These are phyloP conservation scores for Pulveroboletus sp. DNA, from an alignment of 768 basidiomycete species.

Conservation along the genomic window DNA sequence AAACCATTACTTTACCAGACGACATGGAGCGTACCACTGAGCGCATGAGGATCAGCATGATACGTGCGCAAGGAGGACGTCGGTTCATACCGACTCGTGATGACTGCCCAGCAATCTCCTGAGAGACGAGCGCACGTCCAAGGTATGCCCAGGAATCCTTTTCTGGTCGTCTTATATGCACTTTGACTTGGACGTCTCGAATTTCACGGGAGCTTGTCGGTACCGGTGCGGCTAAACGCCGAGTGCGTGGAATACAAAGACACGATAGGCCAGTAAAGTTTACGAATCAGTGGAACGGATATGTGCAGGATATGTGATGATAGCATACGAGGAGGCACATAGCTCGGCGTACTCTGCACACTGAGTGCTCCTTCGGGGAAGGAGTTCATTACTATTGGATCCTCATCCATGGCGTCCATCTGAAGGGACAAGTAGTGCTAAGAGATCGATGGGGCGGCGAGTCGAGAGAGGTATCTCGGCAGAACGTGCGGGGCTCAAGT, in stretches of 20 bases:
- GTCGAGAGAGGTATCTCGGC: slow-evolving; percentile 2
- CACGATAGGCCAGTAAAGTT: background rate
- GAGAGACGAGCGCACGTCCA: slow-evolving; percentile 70
- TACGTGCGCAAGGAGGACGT: background rate
- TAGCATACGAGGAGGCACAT: slow-evolving; percentile 20
- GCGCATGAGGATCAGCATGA: slow-evolving; percentile 6
- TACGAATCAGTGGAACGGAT: slow-evolving; percentile 9
- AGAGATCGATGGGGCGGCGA: background rate
- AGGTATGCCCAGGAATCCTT: slow-evolving; percentile 79
- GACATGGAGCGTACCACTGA: slow-evolving; percentile 43
- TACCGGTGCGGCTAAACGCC: slow-evolving; percentile 20
- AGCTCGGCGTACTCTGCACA: slow-evolving; percentile 12
- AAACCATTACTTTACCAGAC: slow-evolving; percentile 62
- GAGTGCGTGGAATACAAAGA: background rate
- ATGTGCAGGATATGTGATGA: background rate
- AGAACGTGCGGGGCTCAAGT: slow-evolving; percentile 13
- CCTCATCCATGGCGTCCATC: slow-evolving; percentile 34
- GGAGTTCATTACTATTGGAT: slow-evolving; percentile 23
- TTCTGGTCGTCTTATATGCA: slow-evolving; percentile 76
- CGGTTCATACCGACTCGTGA: slow-evolving; percentile 69
- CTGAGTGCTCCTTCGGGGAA: slow-evolving; percentile 19
- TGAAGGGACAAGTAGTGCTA: slow-evolving; percentile 2
- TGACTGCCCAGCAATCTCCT: slow-evolving; percentile 70
- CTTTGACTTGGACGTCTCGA: slow-evolving; percentile 78
- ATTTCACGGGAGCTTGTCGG: slow-evolving; percentile 47